Evolutionary conservation across 1,284 basidiomycete genomes (phyloP).

Genomic region (Microbotryum intermedium): DNA sequence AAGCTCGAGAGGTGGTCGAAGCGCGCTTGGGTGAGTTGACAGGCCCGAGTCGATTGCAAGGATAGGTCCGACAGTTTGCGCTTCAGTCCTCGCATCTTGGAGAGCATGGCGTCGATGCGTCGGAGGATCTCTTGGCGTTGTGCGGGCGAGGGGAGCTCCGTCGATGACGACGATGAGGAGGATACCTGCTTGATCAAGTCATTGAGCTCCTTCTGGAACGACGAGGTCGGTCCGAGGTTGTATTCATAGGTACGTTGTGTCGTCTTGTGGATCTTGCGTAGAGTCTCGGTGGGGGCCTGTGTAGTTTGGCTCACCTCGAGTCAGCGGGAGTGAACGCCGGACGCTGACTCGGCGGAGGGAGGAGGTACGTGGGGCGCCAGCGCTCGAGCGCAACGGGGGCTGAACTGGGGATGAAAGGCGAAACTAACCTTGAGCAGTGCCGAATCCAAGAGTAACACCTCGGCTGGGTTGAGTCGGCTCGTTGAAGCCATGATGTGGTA

Average conservation of each 20-base stretch:
- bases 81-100: conserved; percentile 63
- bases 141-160: conserved; percentile 37
- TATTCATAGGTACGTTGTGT: conserved; percentile 70
- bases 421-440: conserved; percentile 63
- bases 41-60: conserved; percentile 5
- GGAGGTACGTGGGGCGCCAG: background rate
- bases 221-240: conserved; percentile 52
- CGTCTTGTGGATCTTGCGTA: conserved; percentile 70
- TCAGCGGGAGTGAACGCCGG: background rate
- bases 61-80: conserved; percentile 53
- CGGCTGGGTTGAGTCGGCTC: conserved; percentile 45
- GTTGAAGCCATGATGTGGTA: too few species aligned
- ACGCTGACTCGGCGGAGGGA: background rate
- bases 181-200: conserved; percentile 46
- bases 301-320: too few species aligned
- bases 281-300: conserved; percentile 76
- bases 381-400: background rate
- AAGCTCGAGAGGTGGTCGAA: conserved; percentile 57
- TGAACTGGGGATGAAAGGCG: conserved; percentile 9
- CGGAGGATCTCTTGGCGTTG: conserved; percentile 49
- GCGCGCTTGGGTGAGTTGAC: conserved; percentile 37
- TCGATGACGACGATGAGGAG: conserved; percentile 35
- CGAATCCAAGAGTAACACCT: conserved; percentile 76
- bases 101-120: conserved; percentile 64
- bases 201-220: conserved; percentile 39